phyloP scores from a whole-genome alignment of 805 yeast species.

The Clavispora vitiphila region DNA sequence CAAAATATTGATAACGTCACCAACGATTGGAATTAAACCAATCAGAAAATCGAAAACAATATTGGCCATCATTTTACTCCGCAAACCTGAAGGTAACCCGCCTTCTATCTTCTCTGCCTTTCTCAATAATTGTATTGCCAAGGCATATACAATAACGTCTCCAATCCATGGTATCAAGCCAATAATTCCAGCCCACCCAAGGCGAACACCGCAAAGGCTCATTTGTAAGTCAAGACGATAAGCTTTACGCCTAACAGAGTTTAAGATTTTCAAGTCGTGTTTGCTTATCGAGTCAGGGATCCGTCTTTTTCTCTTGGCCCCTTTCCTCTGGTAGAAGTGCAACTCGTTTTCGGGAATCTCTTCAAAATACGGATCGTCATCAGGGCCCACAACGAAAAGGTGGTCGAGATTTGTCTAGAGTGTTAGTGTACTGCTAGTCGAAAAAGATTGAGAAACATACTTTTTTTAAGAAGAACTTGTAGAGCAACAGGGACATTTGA shows the following conservation, averaged over 20 bases:
- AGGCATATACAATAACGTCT: conserved; percentile 24
- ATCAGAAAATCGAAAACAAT: conserved; percentile 35
- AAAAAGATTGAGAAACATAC: conserved; percentile 20
- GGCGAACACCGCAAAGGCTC: conserved; percentile 33
- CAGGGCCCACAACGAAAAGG: conserved; percentile 25
- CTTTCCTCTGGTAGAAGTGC: conserved; percentile 37
- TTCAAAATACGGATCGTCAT: conserved; percentile 37
- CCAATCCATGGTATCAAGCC: conserved; percentile 42
- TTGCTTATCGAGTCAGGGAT: conserved; percentile 32
- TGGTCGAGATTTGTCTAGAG: conserved; percentile 25
- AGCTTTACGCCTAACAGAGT: conserved; percentile 33
- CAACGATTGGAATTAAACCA: conserved; percentile 28
- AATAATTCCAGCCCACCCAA: conserved; percentile 41
- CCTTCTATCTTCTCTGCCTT: conserved; percentile 34
- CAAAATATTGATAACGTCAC: conserved; percentile 18
- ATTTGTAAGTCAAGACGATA: conserved; percentile 37
- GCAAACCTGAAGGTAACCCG: conserved; percentile 29
- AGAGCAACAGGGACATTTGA: conserved; percentile 27
- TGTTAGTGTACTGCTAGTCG: conserved; percentile 8
- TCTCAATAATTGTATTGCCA: conserved; percentile 27
- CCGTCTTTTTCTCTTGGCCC: conserved; percentile 35
- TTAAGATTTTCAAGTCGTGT: conserved; percentile 29
- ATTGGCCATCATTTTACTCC: conserved; percentile 34
- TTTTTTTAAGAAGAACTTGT: conserved; percentile 32
- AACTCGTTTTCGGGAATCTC: conserved; percentile 36